Percentiles rank a stretch among this genome's conserved stretches.
Evolutionary conservation across 164 flowering plant genomes (phyloP).

Genomic region (Piper longum): DNA sequence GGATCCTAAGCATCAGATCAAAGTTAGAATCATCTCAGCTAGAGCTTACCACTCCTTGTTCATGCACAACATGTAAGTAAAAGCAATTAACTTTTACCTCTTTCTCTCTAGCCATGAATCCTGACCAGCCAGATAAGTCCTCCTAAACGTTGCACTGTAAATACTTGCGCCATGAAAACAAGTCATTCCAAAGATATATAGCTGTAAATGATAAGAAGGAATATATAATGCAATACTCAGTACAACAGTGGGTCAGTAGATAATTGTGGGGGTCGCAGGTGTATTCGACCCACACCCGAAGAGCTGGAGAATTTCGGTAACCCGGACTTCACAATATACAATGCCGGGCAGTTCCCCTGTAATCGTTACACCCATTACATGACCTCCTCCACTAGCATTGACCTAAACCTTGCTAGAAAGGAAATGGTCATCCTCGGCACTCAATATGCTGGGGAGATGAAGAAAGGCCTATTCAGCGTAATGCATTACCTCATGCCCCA

Average conservation of each 20-base stretch:
- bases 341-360: conserved; percentile 98
- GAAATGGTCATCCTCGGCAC: conserved; percentile 99
- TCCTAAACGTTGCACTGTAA: conserved; percentile 11
- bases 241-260: conserved; percentile 11
- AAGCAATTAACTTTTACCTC: not conserved
- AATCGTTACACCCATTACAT: conserved; percentile 97
- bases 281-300: conserved; percentile 96
- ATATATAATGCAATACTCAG: not conserved
- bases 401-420: conserved; percentile 75
- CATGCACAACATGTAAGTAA: conserved; percentile 98
- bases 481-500: conserved; percentile 99
- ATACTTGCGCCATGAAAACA: not conserved
- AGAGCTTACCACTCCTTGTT: conserved; percentile 96
- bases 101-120: conserved; percentile 1
- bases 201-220: not conserved
- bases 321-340: conserved; percentile 99
- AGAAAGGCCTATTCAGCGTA: conserved; percentile 90
- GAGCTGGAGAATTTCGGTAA: conserved; percentile 97
- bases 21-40: conserved; percentile 94
- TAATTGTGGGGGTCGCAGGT: conserved; percentile 72
- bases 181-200: not conserved
- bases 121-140: conserved; percentile 33
- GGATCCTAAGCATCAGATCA: conserved; percentile 88
- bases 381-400: conserved; percentile 99
- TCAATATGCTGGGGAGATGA: conserved; percentile 99